Conservation (phyloP, 163 green algal species). For the Scenedesmus sp. region DNA sequence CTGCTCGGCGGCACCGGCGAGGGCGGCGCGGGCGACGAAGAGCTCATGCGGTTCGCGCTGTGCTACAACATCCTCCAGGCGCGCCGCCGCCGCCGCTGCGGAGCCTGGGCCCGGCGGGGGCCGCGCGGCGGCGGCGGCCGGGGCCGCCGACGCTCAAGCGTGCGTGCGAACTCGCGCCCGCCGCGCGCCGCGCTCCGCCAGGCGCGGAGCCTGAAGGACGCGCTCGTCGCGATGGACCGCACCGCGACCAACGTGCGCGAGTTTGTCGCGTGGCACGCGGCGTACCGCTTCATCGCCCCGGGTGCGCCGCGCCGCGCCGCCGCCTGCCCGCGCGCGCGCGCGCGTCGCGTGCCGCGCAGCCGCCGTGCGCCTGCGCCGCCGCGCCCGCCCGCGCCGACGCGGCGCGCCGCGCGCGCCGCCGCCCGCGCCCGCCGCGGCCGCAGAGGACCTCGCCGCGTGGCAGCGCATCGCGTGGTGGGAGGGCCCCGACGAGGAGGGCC, state of each 20-base stretch:
- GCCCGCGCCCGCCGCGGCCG: no score
- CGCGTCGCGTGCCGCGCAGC: no score
- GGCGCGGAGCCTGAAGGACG: conserved; percentile 42
- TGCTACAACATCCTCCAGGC: conserved; percentile 47
- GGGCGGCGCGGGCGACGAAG: conserved; percentile 12
- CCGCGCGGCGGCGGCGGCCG: no score
- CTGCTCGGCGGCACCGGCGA: conserved; percentile 22
- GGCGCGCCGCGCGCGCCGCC: no score
- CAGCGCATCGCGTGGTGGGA: conserved; percentile 47
- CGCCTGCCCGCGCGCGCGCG: no score
- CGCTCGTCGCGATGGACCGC: conserved; percentile 43
- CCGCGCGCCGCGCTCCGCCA: not conserved
- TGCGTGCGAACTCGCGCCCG: no score
- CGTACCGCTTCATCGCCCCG: conserved; percentile 35
- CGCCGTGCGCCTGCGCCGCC: no score
- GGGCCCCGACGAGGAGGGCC: conserved; percentile 18
- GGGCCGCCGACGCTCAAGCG: no score
- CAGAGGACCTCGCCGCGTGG: conserved; percentile 39
- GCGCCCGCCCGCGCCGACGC: no score
- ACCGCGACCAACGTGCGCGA: conserved; percentile 37
- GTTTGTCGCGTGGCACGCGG: conserved; percentile 31
- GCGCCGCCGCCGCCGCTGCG: no score
- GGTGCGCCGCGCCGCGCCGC: no score
- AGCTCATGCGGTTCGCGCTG: conserved; percentile 45
- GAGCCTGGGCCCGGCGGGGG: no score